Base-by-base conservation (phyloP, 148 eudicot genomes). In the Rhododendron mucronatum region DNA sequence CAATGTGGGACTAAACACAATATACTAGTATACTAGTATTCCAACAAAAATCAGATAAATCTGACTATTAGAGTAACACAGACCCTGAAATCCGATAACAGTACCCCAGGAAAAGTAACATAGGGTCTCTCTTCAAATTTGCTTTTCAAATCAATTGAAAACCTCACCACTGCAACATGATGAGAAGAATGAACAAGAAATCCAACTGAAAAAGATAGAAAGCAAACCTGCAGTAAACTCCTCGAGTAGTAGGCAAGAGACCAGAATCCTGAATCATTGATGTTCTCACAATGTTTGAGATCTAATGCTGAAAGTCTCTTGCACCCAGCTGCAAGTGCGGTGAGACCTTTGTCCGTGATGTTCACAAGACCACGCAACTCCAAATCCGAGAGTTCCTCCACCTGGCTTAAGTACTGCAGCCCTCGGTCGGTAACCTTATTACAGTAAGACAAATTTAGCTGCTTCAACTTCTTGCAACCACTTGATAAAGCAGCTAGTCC, bases 381-480 rank as follows among this genome's bases (percentile, higher is more conserved):
- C 33, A 95, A 90, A 51, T 90, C 93, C 16, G 86, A 82, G 23
- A 95, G 91, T 80, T 93, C 95, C 86, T 88, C 90, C 37, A 95
- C 61, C 39, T 80, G 87, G 71, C 95, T 90, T 4, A 95, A 87
- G 86, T 83, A 89, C 77, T 88, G 92, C 87, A 95, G 87, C 78
- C 96, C 98, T 84, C 33, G 88, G 80, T 95, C 95, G 39, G 95
- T 95, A 67, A 94, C 80, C 26, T 89, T 65, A 87, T 23, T 84
- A 91, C 98, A 95, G 83, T 95, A 94, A 57, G 93, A 94, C 83
- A 95, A 89, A 83, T 91, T 94, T 47, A 95, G 90, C 87, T 88
- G 92, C 89, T 88, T 89, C 88, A 95, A 82, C 84, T 88, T 94
- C 88, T 88, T 93, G 94, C 98, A 95, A 11, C 96, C 95, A 86